These are phyloP conservation scores for Umbelopsis sp. DNA, from an alignment of 371 early-diverging fungal genomes.

Conservation along the genomic window DNA sequence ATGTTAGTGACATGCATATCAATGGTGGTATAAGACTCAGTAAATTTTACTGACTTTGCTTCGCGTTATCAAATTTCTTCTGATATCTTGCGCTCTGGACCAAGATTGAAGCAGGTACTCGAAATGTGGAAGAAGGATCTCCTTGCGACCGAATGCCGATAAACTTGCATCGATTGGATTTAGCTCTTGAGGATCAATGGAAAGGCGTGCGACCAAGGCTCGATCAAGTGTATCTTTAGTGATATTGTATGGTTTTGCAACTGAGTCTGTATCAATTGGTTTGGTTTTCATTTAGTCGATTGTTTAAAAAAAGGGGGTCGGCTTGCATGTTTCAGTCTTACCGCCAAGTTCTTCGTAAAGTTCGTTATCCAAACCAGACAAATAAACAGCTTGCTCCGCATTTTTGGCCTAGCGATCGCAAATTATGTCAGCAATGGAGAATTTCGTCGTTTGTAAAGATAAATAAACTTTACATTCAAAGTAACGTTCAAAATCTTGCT, in stretches of 20 bases:
- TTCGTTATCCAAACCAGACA: conserved; percentile 38
- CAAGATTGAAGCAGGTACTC: conserved; percentile 83
- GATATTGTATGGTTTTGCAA: conserved; percentile 49
- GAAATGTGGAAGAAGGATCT: conserved; percentile 57
- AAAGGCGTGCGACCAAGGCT: conserved; percentile 78
- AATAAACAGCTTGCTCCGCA: conserved; percentile 38
- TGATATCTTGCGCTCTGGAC: conserved; percentile 66
- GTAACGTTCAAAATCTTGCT: conserved; percentile 84
- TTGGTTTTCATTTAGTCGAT: neutral
- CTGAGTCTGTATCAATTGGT: conserved; percentile 25
- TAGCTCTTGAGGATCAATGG: conserved; percentile 58
- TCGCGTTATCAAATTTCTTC: conserved; percentile 47
- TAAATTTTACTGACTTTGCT: conserved; percentile 39
- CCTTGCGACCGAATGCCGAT: conserved; percentile 45
- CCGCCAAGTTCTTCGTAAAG: conserved; percentile 45
- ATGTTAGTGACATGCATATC: neutral
- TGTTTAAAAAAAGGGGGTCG: neutral
- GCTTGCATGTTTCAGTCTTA: neutral
- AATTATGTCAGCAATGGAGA: neutral
- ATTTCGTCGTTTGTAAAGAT: neutral
- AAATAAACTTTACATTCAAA: conserved; percentile 62
- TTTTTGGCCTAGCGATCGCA: conserved; percentile 34
- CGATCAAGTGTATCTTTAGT: conserved; percentile 69
- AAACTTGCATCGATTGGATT: conserved; percentile 29
- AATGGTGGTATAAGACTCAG: conserved; percentile 7